phyloP scores from a whole-genome alignment of 352 stramenopile genomes.

The Phytophthora tubulina region DNA sequence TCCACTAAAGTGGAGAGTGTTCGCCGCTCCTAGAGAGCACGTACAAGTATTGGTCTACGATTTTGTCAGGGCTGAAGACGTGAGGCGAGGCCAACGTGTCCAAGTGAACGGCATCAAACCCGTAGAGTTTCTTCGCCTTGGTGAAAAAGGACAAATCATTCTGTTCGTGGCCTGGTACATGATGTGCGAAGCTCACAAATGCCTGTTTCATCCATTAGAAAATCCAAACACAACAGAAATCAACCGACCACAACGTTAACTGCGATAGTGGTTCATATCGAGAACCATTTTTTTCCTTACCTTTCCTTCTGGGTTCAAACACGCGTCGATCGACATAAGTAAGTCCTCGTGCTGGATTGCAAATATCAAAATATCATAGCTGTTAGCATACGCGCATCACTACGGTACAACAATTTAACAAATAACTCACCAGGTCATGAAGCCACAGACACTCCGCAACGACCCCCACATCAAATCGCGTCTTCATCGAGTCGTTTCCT shows the following conservation, averaged over 20 bases:
- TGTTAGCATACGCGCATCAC: no score
- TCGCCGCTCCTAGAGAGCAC: slow-evolving; percentile 39
- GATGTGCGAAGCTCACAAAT: slow-evolving; percentile 63
- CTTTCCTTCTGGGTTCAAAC: slow-evolving; percentile 41
- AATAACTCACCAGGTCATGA: slow-evolving; percentile 49
- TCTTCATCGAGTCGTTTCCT: not conserved
- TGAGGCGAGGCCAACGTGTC: slow-evolving; percentile 52
- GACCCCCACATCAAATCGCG: slow-evolving; percentile 52
- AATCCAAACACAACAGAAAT: slow-evolving; percentile 4
- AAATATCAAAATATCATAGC: not conserved
- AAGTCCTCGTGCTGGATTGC: slow-evolving; percentile 50
- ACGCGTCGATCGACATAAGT: slow-evolving; percentile 53
- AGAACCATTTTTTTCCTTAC: slow-evolving; percentile 19
- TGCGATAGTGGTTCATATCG: slow-evolving; percentile 2
- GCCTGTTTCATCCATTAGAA: slow-evolving; percentile 22
- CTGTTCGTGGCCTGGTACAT: slow-evolving; percentile 57
- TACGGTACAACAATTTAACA: no score
- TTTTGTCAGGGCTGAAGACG: slow-evolving; percentile 50
- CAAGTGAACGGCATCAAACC: slow-evolving; percentile 50
- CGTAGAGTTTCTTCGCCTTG: slow-evolving; percentile 50
- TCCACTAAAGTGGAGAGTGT: not conserved
- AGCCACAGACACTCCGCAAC: slow-evolving; percentile 67
- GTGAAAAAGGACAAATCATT: slow-evolving; percentile 65
- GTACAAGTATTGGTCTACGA: slow-evolving; percentile 63
- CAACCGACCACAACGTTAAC: slow-evolving; percentile 22